Conservation (phyloP, 2,329 filamentous ascomycete genomes). For the Colletotrichum gigasporum region DNA sequence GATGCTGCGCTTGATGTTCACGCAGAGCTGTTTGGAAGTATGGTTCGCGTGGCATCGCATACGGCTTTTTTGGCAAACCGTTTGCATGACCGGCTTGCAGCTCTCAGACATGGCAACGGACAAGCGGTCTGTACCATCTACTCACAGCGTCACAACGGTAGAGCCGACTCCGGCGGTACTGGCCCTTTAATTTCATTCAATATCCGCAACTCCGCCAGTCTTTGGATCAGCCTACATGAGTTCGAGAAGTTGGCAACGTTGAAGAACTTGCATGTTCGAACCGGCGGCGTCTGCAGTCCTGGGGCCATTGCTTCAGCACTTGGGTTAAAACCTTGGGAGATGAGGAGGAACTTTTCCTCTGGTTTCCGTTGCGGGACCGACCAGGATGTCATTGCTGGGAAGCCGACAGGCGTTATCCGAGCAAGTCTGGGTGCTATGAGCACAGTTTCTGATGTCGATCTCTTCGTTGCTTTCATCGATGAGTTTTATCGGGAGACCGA, state of each 20-base stretch:
- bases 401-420: slow-evolving; percentile 87
- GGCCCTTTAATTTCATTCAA: slow-evolving; percentile 91
- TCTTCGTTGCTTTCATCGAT: slow-evolving; percentile 75
- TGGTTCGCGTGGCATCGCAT: slow-evolving; percentile 76
- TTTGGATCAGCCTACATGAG: slow-evolving; percentile 83
- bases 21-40: slow-evolving; percentile 73
- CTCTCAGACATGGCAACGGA: slow-evolving; percentile 76
- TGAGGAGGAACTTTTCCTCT: slow-evolving; percentile 84
- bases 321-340: slow-evolving; percentile 80
- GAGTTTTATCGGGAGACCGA: slow-evolving; percentile 68
- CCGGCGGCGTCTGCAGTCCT: slow-evolving; percentile 91
- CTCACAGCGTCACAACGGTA: slow-evolving; percentile 37
- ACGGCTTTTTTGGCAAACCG: slow-evolving; percentile 70
- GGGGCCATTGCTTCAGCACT: slow-evolving; percentile 82
- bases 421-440: slow-evolving; percentile 93
- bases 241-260: slow-evolving; percentile 87
- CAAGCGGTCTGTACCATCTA: slow-evolving; percentile 74
- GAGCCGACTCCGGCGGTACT: slow-evolving; percentile 45
- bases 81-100: slow-evolving; percentile 66
- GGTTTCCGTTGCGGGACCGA: slow-evolving; percentile 88
- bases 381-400: slow-evolving; percentile 82
- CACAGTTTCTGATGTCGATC: slow-evolving; percentile 75
- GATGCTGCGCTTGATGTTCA: slow-evolving; percentile 79
- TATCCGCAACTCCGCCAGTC: slow-evolving; percentile 71
- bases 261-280: slow-evolving; percentile 84